Evolutionary conservation across 768 basidiomycete genomes (phyloP), one percentile per base, ranked within the genome.

Genomic region (Clitopilus passeckerianus): DNA sequence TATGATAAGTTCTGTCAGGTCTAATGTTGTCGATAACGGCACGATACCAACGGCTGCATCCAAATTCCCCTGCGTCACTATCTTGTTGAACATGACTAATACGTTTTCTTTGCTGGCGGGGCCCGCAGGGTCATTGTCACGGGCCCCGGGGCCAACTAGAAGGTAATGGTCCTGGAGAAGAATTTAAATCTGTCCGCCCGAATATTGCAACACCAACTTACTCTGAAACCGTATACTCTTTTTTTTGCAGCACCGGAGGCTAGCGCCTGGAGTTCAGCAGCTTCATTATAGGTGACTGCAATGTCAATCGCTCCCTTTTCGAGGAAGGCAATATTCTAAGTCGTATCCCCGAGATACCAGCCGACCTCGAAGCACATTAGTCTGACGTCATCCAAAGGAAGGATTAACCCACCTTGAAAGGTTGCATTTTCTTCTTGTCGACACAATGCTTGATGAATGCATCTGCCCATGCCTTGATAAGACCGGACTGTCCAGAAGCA

Each of bases 341-440:
- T 84, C 6, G 82, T 83, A 61, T 85, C 84, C 5, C 81, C 81
- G 22, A 84, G 69, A 65, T 80, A 80, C 84, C 84, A 85, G 9
- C 72, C 83, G 20, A 84, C 75, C 83, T 84, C 15, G 22, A 24
- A 18, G 54, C 24, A 57, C 12, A 7, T 30, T 30, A 30, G 27
- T 30, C 27, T 30, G 33, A 56, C 12, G 22, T 52, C 37, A 10
- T 56, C 7, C 3, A 7, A 30, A 7, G 27, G 4, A 30, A 30
- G 27, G 27, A 30, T 30, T 30, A 2, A 61, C 64, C 33, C 33
- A 80, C 80, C 57, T 69, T 46, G 58, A 78, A 77, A 7, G 72
- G 71, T 37, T 67, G 61, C 55, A 53, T 61, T 54, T 73, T 68
- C 33, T 69, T 64, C 34, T 64, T 60, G 50, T 69, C 50, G 54